These are phyloP conservation scores for Cyclanthera cordifolia DNA, from an alignment of 306 rosid species.

Conservation along the genomic window DNA sequence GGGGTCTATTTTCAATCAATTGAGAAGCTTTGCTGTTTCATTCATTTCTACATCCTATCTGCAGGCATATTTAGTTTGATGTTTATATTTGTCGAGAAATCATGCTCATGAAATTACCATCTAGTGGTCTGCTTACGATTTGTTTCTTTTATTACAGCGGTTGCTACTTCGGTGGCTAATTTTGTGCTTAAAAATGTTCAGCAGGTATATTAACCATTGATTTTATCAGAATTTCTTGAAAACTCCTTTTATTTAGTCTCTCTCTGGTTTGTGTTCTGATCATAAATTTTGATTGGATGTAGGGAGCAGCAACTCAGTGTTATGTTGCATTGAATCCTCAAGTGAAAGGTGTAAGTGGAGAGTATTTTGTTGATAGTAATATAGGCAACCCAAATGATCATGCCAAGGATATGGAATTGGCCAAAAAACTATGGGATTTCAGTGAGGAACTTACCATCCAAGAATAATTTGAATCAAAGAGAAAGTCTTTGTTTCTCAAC, in stretches of 20 bases:
- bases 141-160: conserved; percentile 29
- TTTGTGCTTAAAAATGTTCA: conserved; percentile 43
- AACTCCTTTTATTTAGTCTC: conserved; percentile 7
- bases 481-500: background rate
- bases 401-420: conserved; percentile 26
- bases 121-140: background rate
- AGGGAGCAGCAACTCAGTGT: conserved; percentile 44
- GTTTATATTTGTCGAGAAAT: background rate
- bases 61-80: background rate
- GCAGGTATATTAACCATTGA: conserved; percentile 37
- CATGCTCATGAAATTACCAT: background rate
- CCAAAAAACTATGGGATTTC: conserved; percentile 35
- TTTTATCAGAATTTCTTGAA: background rate
- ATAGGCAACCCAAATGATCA: conserved; percentile 16
- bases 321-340: conserved; percentile 36
- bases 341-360: conserved; percentile 32
- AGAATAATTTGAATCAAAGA: conserved; percentile 10
- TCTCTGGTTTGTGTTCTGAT: background rate
- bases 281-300: background rate
- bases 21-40: background rate
- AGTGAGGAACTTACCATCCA: conserved; percentile 20
- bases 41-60: background rate
- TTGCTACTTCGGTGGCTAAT: conserved; percentile 34
- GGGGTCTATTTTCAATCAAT: background rate
- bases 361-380: conserved; percentile 32